Base-by-base conservation (phyloP, 1,139 yeast genomes). In the Eremothecium gossypii region DNA sequence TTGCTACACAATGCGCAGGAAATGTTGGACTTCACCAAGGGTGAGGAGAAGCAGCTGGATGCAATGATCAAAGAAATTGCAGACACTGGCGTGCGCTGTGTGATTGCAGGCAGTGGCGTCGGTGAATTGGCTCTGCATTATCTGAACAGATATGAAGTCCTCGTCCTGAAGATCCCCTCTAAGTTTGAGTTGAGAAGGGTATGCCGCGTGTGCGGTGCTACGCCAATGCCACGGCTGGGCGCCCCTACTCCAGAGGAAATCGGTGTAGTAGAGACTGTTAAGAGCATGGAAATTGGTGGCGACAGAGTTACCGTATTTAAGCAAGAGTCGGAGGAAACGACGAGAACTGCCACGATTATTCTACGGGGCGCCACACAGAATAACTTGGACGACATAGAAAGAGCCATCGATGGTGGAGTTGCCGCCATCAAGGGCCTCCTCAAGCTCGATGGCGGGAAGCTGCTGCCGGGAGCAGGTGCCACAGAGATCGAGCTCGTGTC, bases 351-450 rank as follows among this genome's bases (percentile, higher is more conserved):
- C 9, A 91, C 98, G 7, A 87, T 91, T 54, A 81, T 91, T 38
- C 70, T 93, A 43, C 79, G 98, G 65, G 98, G 98, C 43, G 98
- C 98, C 35, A 91, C 98, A n/a, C 94, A 87, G 64, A 87, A 86
- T 65, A 78, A 75, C 60, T 71, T 91, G 59, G 98, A 93, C 57
- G 97, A 91, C 61, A 76, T 91, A 46, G 98, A 91, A 70, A 80
- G 98, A 58, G 95, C 97, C 41, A 86, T 91, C 50, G 97, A 91
- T 61, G 98, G 91, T 58, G 96, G 97, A 58, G 96, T 93, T 36
- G 78, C 85, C 49, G 86, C 94, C 27, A 79, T 91, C 54, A 93
- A 91, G 67, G 93, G 96, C 1, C 72, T 91, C 50, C 71, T 89
- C 52, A 83, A 83, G 63, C 91, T 83, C 59, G 70, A 76, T 47